A percentile compares a stretch with the other conserved stretches of the same genome.
phyloP scores from a whole-genome alignment of 345 rosid species.

The Lumnitzera littorea region DNA sequence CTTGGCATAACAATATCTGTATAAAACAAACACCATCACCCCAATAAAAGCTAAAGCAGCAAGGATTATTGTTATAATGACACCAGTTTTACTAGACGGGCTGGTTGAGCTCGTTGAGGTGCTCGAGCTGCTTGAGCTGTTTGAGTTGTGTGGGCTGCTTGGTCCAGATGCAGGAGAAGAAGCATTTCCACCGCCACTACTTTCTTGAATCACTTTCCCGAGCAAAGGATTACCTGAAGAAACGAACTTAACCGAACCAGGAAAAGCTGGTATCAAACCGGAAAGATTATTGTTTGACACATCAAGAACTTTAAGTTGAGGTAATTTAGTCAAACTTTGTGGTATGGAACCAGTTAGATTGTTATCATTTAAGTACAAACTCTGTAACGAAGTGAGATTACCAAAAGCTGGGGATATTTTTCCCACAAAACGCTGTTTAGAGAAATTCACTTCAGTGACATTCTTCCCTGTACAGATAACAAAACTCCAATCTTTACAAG shows the following conservation, averaged over 20 bases:
- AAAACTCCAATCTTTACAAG: constrained; percentile 53
- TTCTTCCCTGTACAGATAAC: constrained; percentile 36
- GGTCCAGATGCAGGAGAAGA: background rate
- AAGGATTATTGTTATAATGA: constrained; percentile 35
- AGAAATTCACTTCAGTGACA: constrained; percentile 39
- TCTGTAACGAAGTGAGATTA: constrained; percentile 48
- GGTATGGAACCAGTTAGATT: constrained; percentile 60
- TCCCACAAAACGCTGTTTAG: constrained; percentile 43
- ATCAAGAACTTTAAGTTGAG: constrained; percentile 42
- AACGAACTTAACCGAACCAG: constrained; percentile 29
- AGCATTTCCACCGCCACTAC: background rate
- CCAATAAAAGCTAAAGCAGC: constrained; percentile 33
- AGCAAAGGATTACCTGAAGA: constrained; percentile 45
- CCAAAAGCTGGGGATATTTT: constrained; percentile 52
- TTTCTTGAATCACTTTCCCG: constrained; percentile 22
- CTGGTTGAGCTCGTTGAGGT: constrained; percentile 13
- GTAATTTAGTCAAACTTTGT: constrained; percentile 38
- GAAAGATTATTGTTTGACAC: constrained; percentile 71
- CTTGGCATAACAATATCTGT: constrained; percentile 29
- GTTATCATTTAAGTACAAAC: constrained; percentile 50
- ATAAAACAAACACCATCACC: constrained; percentile 36
- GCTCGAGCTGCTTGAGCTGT: background rate
- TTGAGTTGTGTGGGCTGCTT: constrained; percentile 3
- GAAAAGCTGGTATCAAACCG: constrained; percentile 43
- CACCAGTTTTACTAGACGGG: constrained; percentile 15